Evolutionary conservation across 2,329 filamentous ascomycete species (phyloP), one percentile per base, ranked within the genome.

Genomic region (Thyridium curvatum): DNA sequence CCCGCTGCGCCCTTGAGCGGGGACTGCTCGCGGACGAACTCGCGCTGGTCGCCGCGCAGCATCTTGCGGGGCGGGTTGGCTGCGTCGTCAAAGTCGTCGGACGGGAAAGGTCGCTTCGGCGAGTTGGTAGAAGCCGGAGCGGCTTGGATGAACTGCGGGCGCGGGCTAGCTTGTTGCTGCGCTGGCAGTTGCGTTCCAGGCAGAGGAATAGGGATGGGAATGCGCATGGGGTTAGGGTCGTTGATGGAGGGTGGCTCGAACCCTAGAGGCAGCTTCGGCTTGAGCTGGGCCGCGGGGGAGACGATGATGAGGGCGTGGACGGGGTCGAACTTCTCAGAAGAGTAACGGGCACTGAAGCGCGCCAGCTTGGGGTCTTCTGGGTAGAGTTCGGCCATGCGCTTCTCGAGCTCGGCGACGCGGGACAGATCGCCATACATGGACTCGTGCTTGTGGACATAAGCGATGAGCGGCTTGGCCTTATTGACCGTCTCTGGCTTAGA

Each of bases 401-500:
- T 84, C 61, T 98, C 94, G 13, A 98, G 72, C 57, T 94, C 93
- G 47, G 82, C 79, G 39, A 98, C 88, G 52, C 97, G 90, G 6
- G 85, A 79, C 5, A 97, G 74, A 57, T 98, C 93, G 40, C 94
- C 93, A 53, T 90, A 98, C 47, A 89, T 82, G 10, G 89, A 90
- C 65, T 98, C 93, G 57, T 94, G 95, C 51, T 90, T 84, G 63
- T 98, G 91, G 59, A 98, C 91, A 63, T 91, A 97, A 3, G 81
- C 72, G 53, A 94, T 95, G 1, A 98, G 76, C 1, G 85, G 78
- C 58, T 93, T 94, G 8, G 90, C 80, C 54, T 89, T 93, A 39
- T 72, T 64, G 1, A 83, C 65, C 10, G 79, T 78, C 49, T 89
- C 86, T 0, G 86, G 79, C 49, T 90, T 93, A 17, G 84, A 74